Conservation (phyloP, 208 protist species). For the Trypanosoma brucei region DNA sequence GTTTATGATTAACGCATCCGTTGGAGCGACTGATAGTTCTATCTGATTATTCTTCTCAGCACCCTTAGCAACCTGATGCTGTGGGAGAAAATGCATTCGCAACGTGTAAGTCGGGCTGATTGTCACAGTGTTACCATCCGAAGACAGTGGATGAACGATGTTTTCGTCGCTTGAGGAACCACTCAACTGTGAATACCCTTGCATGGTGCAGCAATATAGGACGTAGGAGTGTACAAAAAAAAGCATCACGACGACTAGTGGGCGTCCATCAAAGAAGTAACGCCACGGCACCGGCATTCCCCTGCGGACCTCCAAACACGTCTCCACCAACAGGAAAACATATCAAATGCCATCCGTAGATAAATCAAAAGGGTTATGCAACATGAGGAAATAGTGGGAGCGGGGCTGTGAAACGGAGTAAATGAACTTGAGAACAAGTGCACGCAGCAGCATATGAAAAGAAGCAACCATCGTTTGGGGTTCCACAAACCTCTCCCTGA, state of each 20-base stretch:
- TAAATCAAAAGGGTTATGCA: not conserved
- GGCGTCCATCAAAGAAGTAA: conserved; percentile 9
- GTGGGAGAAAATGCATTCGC: conserved; percentile 13
- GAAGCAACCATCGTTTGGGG: not conserved
- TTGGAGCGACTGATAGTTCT: conserved; percentile 8
- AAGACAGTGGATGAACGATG: not conserved
- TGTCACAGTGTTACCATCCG: not conserved
- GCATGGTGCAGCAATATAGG: conserved; percentile 14
- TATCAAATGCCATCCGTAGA: not conserved
- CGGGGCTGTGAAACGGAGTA: not conserved
- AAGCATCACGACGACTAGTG: conserved; percentile 7
- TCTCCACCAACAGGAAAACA: not conserved
- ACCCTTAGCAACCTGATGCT: not conserved
- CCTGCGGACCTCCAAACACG: not conserved
- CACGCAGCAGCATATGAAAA: not conserved
- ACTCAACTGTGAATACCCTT: not conserved
- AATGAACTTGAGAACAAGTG: not conserved
- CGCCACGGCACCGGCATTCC: conserved; percentile 2
- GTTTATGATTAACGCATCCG: conserved; percentile 15
- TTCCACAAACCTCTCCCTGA: too few relatives aligned
- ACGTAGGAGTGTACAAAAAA: conserved; percentile 18
- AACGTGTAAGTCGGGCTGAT: conserved; percentile 17
- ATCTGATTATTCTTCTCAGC: not conserved
- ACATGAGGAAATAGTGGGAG: not conserved
- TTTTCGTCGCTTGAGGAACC: not conserved